These are phyloP conservation scores for Solanum aculeatissimum DNA, from an alignment of 305 asterid species.

Conservation along the genomic window DNA sequence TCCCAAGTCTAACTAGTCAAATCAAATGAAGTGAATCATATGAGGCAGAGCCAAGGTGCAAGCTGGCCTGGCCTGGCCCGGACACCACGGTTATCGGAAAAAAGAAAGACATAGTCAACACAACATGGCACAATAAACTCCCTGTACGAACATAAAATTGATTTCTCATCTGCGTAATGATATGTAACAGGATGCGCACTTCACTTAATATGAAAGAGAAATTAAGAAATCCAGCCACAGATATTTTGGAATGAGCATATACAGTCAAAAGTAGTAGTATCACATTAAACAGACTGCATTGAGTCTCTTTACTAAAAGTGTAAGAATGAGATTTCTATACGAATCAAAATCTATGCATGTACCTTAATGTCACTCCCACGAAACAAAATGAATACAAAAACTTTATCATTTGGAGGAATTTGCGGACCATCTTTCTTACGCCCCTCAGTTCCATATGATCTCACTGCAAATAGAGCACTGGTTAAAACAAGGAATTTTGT, in stretches of 20 bases:
- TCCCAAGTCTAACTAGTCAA: not conserved
- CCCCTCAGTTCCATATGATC: constrained; percentile 74
- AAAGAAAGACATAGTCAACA: not conserved
- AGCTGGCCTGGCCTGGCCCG: not conserved
- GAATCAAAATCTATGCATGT: not conserved
- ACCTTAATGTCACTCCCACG: constrained; percentile 82
- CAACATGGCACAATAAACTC: not conserved
- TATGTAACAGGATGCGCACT: not conserved
- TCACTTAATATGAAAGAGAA: not conserved
- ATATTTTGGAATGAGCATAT: not conserved
- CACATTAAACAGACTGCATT: not conserved
- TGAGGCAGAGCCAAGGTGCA: not conserved
- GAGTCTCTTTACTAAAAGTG: not conserved
- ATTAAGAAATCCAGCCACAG: not conserved
- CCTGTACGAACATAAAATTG: not conserved
- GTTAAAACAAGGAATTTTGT: not conserved
- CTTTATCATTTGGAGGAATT: constrained; percentile 58
- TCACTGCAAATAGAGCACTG: constrained; percentile 33
- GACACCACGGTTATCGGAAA: not conserved
- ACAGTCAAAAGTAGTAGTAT: not conserved
- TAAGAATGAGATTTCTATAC: not conserved
- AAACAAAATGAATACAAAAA: constrained; percentile 63
- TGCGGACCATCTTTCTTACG: constrained; percentile 59
- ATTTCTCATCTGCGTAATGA: not conserved
- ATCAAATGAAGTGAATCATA: not conserved